Evolutionary conservation across 2,329 filamentous ascomycete species (phyloP), one percentile per base, ranked within the genome.

Genomic region (Calycina herbarum): DNA sequence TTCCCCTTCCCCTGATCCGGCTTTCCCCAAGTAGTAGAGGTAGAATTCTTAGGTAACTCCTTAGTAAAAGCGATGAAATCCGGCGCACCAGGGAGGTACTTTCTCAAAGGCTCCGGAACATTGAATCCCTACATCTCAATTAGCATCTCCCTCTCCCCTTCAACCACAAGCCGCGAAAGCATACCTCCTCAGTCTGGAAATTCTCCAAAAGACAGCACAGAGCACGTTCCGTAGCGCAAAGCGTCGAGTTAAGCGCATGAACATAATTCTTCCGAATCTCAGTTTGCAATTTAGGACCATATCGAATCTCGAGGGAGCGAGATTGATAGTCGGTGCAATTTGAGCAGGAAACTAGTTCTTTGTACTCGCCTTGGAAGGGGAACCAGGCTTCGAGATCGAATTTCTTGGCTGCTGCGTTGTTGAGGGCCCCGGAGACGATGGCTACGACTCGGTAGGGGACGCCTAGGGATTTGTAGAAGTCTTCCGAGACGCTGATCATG

Each of bases 281-380:
- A 33, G 89, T 94, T 78, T 91, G 89, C 77, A 89, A 91, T 85
- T 97, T 98, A 67, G 88, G 84, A 59, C 95, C 94, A 74, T 89
- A 97, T 66, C 95, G 87, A 73, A 99, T 96, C 79, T 98, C 94
- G 13, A 99, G 85, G 72, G 93, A 94, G 64, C 95, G 87, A 29
- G 93, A 93, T 82, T 99, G 95, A 82, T 98, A 98, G 78, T 98
- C 94, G 57, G 93, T 96, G 83, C 95, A 99, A 82, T 99, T 99
- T 68, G 93, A 96, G 85, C 94, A 97, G 24, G 92, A 96, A 61
- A 98, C 95, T 33, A 99, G 86, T 81, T 98, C 95, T 82, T 98
- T 98, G 85, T 98, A 99, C 80, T 98, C 95, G 73, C 91, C 91
- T 79, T 98, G 94, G 83, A 91, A 96, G 17, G 93, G 93, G 79